A percentile compares a stretch with the other conserved stretches of the same genome.
Evolutionary conservation across 2,329 filamentous ascomycete genomes (phyloP).

Genomic region (Botrytis squamosa): DNA sequence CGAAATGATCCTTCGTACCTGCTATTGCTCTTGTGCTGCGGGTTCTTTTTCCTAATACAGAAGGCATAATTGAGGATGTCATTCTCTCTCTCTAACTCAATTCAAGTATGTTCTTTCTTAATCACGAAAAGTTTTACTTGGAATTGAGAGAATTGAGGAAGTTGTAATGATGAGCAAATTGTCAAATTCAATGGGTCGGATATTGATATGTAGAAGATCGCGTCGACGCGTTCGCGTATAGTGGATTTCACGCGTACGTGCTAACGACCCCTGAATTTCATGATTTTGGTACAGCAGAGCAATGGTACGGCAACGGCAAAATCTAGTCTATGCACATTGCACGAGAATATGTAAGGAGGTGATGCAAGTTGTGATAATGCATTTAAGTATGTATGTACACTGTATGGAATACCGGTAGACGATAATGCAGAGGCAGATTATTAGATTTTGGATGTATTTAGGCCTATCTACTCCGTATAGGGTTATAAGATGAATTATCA

Average conservation of each 20-base stretch:
- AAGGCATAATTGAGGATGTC: slow-evolving; percentile 37
- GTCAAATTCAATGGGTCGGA: not conserved
- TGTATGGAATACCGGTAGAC: not conserved
- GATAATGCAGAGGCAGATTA: not conserved
- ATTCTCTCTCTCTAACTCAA: not conserved
- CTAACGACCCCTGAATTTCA: slow-evolving; percentile 3
- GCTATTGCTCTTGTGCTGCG: slow-evolving; percentile 41
- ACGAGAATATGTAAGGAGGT: not conserved
- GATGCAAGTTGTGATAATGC: not conserved
- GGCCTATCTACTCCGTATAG: not conserved
- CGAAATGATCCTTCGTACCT: slow-evolving; percentile 39
- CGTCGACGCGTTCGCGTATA: slow-evolving; percentile 16
- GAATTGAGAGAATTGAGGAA: slow-evolving; percentile 11
- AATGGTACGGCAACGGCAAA: slow-evolving; percentile 6
- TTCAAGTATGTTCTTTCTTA: slow-evolving; percentile 25
- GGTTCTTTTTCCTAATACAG: slow-evolving; percentile 49
- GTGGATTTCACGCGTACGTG: slow-evolving; percentile 13
- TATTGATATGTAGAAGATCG: slow-evolving; percentile 8
- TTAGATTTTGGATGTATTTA: not conserved
- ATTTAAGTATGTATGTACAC: not conserved
- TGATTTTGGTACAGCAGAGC: not conserved
- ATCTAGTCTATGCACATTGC: not conserved
- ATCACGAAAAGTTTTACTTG: slow-evolving; percentile 1
- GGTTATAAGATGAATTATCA: not conserved
- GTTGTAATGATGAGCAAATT: slow-evolving; percentile 9